Evolutionary conservation across 2,329 filamentous ascomycete species (phyloP).

Genomic region (Diaporthe australafricana): DNA sequence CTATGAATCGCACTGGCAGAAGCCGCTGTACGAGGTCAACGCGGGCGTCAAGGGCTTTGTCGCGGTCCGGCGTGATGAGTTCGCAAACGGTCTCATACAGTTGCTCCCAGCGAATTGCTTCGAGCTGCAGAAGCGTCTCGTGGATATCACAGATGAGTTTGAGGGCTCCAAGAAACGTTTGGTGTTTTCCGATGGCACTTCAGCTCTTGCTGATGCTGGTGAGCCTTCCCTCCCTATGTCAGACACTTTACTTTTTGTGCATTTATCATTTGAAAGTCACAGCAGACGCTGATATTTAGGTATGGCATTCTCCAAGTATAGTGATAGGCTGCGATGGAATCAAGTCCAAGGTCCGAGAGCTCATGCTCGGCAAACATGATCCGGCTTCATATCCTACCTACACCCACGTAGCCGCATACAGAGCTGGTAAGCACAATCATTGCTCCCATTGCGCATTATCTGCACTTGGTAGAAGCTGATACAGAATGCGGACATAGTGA

Average conservation of each 20-base stretch:
- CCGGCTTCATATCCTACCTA: slow-evolving; percentile 5
- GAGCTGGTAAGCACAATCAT: neutral
- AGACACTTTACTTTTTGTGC: no score
- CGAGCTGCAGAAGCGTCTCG: neutral
- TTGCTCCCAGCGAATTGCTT: neutral
- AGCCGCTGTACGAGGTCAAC: neutral
- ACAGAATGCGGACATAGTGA: slow-evolving; percentile 27
- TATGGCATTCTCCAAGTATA: neutral
- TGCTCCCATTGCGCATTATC: neutral
- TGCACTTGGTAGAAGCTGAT: neutral
- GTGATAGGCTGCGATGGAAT: slow-evolving; percentile 41
- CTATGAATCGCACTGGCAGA: neutral
- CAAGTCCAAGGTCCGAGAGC: slow-evolving; percentile 31
- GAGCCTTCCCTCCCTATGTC: no score
- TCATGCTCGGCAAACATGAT: slow-evolving; percentile 20
- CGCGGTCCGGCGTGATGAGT: neutral
- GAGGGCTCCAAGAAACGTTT: neutral
- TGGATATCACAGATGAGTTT: neutral
- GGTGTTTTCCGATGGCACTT: neutral
- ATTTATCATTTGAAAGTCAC: no score
- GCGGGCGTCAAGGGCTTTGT: neutral
- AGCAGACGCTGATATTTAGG: neutral
- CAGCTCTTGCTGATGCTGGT: neutral
- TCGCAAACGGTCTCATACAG: neutral
- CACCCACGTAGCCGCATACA: neutral